Evolutionary conservation across 1,284 basidiomycete species (phyloP).

Genomic region (Naganishia albida): DNA sequence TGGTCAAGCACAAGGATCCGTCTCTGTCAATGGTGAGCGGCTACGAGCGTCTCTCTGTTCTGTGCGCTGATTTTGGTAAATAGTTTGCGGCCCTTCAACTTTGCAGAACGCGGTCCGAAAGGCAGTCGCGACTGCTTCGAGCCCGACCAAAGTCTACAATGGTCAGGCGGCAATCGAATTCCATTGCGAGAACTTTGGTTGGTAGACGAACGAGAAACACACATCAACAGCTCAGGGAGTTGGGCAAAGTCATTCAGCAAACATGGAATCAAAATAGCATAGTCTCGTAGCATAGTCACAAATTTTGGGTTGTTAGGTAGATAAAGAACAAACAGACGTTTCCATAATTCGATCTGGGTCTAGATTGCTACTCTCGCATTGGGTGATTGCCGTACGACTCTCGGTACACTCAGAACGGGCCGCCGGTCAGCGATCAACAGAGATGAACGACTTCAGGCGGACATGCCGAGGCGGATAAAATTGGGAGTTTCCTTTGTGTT

Average conservation of each 20-base stretch:
- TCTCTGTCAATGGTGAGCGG: constrained; percentile 36
- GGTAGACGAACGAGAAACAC: constrained; percentile 25
- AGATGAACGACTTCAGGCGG: no score
- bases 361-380: no score
- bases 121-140: constrained; percentile 35
- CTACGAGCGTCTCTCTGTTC: not conserved
- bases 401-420: no score
- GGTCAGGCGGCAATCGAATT: constrained; percentile 38
- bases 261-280: no score
- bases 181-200: constrained; percentile 41
- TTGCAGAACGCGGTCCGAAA: constrained; percentile 35
- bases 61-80: not conserved
- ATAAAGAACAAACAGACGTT: no score
- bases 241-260: not conserved
- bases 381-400: no score
- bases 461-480: no score
- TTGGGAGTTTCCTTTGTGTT: no score
- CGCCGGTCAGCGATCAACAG: no score
- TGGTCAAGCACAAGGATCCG: constrained; percentile 17
- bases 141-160: constrained; percentile 32
- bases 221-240: not conserved
- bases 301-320: no score
- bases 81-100: constrained; percentile 41
- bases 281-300: no score
- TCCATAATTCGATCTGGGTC: no score